Percentiles rank a stretch among this genome's conserved stretches.
Conservation (phyloP, 768 basidiomycete species). For the Termitomyces heimii region DNA sequence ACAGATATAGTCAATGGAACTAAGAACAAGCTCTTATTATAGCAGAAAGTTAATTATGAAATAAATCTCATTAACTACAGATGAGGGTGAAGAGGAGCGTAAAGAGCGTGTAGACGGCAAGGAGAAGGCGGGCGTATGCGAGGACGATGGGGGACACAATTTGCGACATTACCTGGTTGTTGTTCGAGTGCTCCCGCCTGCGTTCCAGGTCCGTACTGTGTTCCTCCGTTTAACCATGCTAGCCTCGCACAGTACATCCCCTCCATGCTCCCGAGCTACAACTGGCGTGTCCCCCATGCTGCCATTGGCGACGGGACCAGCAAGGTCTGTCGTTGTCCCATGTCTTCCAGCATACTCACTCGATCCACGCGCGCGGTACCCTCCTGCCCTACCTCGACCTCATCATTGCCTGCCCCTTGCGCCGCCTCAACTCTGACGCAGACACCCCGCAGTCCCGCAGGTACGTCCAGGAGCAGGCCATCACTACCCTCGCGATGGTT, state of each 20-base stretch:
- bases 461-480: conserved; percentile 85
- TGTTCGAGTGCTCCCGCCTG: conserved; percentile 74
- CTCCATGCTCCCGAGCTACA: conserved; percentile 72
- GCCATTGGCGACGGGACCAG: conserved; percentile 81
- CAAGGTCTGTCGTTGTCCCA: conserved; percentile 31
- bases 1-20: too few species aligned
- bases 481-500: conserved; percentile 87
- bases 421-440: conserved; percentile 46
- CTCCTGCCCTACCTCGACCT: conserved; percentile 75
- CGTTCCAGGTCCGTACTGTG: conserved; percentile 47
- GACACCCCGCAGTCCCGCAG: conserved; percentile 25
- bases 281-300: conserved; percentile 83
- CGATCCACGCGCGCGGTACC: conserved; percentile 49
- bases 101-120: too few species aligned
- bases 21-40: too few species aligned
- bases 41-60: too few species aligned
- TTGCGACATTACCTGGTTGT: too few species aligned
- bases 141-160: too few species aligned
- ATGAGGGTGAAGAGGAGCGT: too few species aligned
- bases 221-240: neutral
- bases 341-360: neutral
- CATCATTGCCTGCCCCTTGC: conserved; percentile 61
- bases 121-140: too few species aligned
- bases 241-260: conserved; percentile 71
- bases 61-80: too few species aligned